A percentile compares a stretch with the other conserved stretches of the same genome.
These are phyloP conservation scores for Gynochthodes officinalis DNA, from an alignment of 257 asterid species.

Conservation along the genomic window DNA sequence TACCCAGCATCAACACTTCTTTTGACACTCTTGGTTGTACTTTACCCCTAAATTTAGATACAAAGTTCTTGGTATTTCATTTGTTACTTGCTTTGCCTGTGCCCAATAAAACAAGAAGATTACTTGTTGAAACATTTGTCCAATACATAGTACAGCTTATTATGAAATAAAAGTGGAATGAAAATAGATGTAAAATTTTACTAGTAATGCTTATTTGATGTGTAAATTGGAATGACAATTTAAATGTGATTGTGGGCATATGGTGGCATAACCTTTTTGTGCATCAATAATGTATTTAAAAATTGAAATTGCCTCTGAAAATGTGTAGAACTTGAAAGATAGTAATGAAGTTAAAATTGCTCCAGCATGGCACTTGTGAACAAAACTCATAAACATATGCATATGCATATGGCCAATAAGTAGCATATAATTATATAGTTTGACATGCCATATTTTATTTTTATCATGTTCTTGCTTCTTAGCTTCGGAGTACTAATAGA, in stretches of 20 bases:
- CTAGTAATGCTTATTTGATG: background rate
- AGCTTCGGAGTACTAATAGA: background rate
- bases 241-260: background rate
- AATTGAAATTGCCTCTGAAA: constrained; percentile 1
- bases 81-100: background rate
- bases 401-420: too few relatives aligned
- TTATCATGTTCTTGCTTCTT: background rate
- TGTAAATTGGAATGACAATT: background rate
- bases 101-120: background rate
- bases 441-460: background rate
- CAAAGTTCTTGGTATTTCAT: background rate
- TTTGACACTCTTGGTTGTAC: background rate
- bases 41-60: background rate
- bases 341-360: background rate
- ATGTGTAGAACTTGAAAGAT: background rate
- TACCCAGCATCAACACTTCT: background rate
- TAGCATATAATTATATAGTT: too few relatives aligned
- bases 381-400: background rate
- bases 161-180: background rate
- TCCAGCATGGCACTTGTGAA: background rate
- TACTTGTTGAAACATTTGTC: background rate
- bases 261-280: background rate
- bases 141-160: background rate
- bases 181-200: too few relatives aligned
- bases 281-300: background rate